phyloP scores from a whole-genome alignment of 768 basidiomycete genomes.

The Amanita polypyramis region DNA sequence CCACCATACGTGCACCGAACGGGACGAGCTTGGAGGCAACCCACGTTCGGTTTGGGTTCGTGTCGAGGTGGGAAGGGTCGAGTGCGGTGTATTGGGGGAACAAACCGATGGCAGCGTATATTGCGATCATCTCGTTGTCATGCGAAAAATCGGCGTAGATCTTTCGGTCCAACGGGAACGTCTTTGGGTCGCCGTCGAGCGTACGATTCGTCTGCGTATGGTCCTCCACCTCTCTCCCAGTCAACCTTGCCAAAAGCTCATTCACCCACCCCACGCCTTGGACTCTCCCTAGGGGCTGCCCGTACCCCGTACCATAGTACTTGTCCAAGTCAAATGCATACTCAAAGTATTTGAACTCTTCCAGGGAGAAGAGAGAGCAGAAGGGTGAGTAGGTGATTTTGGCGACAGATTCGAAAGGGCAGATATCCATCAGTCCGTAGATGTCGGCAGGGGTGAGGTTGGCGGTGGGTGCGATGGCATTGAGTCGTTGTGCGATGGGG shows the following conservation, averaged over 20 bases:
- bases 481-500: slow-evolving; percentile 48
- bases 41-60: slow-evolving; percentile 37
- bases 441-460: slow-evolving; percentile 45
- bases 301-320: slow-evolving; percentile 76
- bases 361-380: slow-evolving; percentile 56
- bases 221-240: slow-evolving; percentile 49
- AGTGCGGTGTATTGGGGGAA: slow-evolving; percentile 28
- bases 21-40: slow-evolving; percentile 52
- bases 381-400: slow-evolving; percentile 45
- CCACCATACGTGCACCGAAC: slow-evolving; percentile 65
- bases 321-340: slow-evolving; percentile 68
- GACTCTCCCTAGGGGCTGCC: slow-evolving; percentile 57
- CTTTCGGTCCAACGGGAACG: slow-evolving; percentile 60
- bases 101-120: slow-evolving; percentile 55
- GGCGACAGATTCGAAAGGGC: slow-evolving; percentile 72
- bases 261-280: slow-evolving; percentile 85
- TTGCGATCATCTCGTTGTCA: slow-evolving; percentile 77
- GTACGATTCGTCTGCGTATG: slow-evolving; percentile 70
- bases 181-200: slow-evolving; percentile 46
- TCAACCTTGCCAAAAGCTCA: slow-evolving; percentile 79
- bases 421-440: slow-evolving; percentile 55
- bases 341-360: slow-evolving; percentile 59
- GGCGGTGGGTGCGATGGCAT: slow-evolving; percentile 51
- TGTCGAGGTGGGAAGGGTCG: slow-evolving; percentile 17
- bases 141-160: slow-evolving; percentile 79